Conservation (phyloP, 1,139 yeast genomes). For the Debaryomyces subglobosus region DNA sequence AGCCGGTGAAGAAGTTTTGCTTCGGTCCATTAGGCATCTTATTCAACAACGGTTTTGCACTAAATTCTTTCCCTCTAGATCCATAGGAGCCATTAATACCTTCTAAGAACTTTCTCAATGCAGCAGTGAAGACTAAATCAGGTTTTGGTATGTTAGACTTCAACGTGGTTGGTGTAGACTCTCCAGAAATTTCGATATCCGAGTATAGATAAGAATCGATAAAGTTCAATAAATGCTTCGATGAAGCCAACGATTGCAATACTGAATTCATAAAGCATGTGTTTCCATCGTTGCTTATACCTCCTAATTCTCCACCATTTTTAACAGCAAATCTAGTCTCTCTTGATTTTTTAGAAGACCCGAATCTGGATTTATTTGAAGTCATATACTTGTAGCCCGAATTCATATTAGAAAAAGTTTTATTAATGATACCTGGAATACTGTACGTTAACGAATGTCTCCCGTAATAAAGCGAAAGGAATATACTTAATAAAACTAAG, state of each 20-base stretch:
- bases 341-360: slow-evolving; percentile 22
- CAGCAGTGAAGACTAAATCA: slow-evolving; percentile 52
- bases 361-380: slow-evolving; percentile 15
- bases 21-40: slow-evolving; percentile 81
- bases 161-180: slow-evolving; percentile 24
- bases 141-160: slow-evolving; percentile 35
- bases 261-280: slow-evolving; percentile 95
- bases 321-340: slow-evolving; percentile 44
- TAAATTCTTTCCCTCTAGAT: slow-evolving; percentile 58
- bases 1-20: slow-evolving; percentile 74
- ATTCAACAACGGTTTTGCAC: slow-evolving; percentile 64
- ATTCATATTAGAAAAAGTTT: slow-evolving; percentile 18
- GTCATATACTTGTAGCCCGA: slow-evolving; percentile 15
- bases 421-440: slow-evolving; percentile 17
- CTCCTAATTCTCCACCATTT: slow-evolving; percentile 79
- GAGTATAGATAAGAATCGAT: slow-evolving; percentile 49
- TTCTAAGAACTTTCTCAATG: slow-evolving; percentile 52
- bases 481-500: slow-evolving; percentile 8
- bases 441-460: slow-evolving; percentile 10
- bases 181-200: slow-evolving; percentile 23
- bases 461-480: slow-evolving; percentile 6
- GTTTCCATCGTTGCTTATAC: slow-evolving; percentile 85
- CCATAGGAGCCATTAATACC: slow-evolving; percentile 63
- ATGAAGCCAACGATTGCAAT: slow-evolving; percentile 79
- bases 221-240: slow-evolving; percentile 60